Evolutionary conservation across 768 basidiomycete species (phyloP).

Genomic region (Naganishia vishniacii): DNA sequence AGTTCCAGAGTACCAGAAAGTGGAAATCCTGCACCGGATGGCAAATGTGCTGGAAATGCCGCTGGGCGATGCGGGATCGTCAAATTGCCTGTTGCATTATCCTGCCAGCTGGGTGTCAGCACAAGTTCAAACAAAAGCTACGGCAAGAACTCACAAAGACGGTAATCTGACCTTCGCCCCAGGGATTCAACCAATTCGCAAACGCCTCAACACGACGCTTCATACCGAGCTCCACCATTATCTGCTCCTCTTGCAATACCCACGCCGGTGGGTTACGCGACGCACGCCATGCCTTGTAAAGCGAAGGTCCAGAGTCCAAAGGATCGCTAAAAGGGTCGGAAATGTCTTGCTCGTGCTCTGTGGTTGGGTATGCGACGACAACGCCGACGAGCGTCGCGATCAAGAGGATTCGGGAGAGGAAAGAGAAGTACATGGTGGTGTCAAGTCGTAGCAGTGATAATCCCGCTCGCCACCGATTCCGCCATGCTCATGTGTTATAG

Average conservation of each 20-base stretch:
- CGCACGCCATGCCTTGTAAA: neutral
- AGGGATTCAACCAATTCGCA: conserved; percentile 26
- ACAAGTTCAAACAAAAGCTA: neutral
- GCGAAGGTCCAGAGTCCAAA: neutral
- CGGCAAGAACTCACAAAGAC: conserved; percentile 17
- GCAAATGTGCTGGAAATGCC: conserved; percentile 39
- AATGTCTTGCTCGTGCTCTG: conserved; percentile 5
- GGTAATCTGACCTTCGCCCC: conserved; percentile 23
- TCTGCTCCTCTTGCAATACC: neutral
- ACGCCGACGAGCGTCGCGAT: neutral
- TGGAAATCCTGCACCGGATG: conserved; percentile 3
- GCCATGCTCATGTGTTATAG: neutral
- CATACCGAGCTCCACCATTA: neutral
- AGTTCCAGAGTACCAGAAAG: conserved; percentile 4
- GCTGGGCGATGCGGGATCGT: conserved; percentile 44
- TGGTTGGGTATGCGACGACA: neutral
- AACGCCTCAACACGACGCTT: conserved; percentile 12
- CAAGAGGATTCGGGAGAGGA: neutral
- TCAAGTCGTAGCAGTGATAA: neutral
- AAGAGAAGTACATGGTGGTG: neutral
- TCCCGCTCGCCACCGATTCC: neutral
- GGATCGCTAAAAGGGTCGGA: conserved; percentile 20
- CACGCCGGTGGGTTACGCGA: neutral
- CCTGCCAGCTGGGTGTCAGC: neutral
- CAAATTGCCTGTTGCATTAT: conserved; percentile 30